These are phyloP conservation scores for Scedosporium apiospermum DNA, from an alignment of 2,329 filamentous ascomycete species.

Conservation along the genomic window DNA sequence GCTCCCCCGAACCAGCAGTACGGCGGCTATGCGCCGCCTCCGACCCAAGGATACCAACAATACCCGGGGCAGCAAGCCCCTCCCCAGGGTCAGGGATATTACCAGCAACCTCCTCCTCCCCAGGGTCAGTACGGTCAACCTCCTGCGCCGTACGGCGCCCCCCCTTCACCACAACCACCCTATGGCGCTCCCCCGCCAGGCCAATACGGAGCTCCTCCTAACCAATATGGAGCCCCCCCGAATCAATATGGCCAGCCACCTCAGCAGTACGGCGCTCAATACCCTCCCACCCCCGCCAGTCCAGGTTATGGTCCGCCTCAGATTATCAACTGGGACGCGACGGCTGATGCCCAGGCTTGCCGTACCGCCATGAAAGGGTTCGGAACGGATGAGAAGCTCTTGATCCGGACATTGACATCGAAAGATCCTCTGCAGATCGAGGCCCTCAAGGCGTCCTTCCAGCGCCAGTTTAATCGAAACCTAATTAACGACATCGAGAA, in stretches of 20 bases:
- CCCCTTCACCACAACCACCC: conserved; percentile 22
- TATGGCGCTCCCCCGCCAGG: conserved; percentile 23
- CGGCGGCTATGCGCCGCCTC: conserved; percentile 9
- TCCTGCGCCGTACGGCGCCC: conserved; percentile 28
- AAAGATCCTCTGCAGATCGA: conserved; percentile 73
- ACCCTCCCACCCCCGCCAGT: conserved; percentile 51
- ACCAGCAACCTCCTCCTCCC: conserved; percentile 18
- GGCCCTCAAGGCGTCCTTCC: conserved; percentile 57
- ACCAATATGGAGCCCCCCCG: conserved; percentile 20
- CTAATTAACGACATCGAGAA: conserved; percentile 67
- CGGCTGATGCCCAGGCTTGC: conserved; percentile 58
- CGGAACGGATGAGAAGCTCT: conserved; percentile 72
- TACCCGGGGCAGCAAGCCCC: conserved; percentile 24
- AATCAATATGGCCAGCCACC: conserved; percentile 16
- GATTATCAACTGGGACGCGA: conserved; percentile 59
- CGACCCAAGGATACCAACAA: conserved; percentile 20
- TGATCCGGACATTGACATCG: conserved; percentile 61
- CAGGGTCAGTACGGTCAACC: conserved; percentile 14
- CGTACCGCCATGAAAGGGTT: conserved; percentile 87
- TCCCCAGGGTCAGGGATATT: conserved; percentile 18
- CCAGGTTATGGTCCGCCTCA: conserved; percentile 67
- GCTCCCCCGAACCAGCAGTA: conserved; percentile 3
- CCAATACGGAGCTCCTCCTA: conserved; percentile 26
- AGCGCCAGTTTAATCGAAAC: conserved; percentile 53
- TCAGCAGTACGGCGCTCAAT: conserved; percentile 27